These are phyloP conservation scores for Clarireedia paspali DNA, from an alignment of 2,329 filamentous ascomycete genomes.

Conservation along the genomic window DNA sequence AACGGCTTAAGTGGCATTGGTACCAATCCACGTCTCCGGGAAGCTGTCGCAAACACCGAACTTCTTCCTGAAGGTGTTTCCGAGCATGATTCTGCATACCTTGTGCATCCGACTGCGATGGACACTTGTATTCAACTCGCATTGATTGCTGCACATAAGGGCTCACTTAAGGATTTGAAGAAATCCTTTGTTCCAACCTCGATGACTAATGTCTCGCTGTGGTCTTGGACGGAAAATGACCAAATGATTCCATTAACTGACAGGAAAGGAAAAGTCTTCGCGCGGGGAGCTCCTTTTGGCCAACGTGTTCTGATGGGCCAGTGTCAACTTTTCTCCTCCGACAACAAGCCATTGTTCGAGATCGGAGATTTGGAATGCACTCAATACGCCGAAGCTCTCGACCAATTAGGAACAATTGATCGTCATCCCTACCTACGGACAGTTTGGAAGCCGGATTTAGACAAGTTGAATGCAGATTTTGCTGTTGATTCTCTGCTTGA, in stretches of 20 bases:
- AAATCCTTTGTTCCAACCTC: constrained; percentile 2
- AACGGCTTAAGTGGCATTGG: constrained; percentile 29
- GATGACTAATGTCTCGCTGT: background rate
- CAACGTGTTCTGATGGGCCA: background rate
- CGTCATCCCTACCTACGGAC: constrained; percentile 4
- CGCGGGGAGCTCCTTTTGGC: background rate
- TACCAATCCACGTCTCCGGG: constrained; percentile 22
- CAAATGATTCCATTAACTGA: background rate
- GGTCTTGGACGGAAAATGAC: background rate
- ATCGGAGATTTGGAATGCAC: background rate
- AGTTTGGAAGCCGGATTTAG: constrained; percentile 5
- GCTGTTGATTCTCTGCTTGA: background rate
- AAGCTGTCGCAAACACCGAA: constrained; percentile 23
- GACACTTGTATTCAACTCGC: constrained; percentile 45
- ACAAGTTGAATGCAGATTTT: background rate
- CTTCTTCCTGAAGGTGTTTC: constrained; percentile 12
- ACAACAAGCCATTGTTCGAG: background rate
- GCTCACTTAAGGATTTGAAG: background rate
- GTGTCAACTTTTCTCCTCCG: constrained; percentile 1
- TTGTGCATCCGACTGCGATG: constrained; percentile 48
- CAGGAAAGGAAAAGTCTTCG: background rate
- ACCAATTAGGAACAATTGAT: background rate
- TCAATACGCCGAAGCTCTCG: background rate
- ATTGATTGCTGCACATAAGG: background rate
- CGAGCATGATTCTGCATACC: constrained; percentile 29